These are phyloP conservation scores for Gelatoporia subvermispora DNA, from an alignment of 768 basidiomycete genomes.

Conservation along the genomic window DNA sequence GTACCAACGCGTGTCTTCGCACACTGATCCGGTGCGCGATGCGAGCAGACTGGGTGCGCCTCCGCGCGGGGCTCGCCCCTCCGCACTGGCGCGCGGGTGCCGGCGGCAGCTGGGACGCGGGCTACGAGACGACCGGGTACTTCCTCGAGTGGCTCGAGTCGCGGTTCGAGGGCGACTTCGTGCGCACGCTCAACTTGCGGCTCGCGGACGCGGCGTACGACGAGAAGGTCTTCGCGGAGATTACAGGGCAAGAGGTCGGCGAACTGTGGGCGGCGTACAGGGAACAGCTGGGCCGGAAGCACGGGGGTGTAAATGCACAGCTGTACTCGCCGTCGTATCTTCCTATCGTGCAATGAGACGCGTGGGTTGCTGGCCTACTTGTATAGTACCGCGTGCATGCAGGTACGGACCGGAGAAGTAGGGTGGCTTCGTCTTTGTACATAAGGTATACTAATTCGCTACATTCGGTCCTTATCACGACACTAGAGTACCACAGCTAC, in stretches of 20 bases:
- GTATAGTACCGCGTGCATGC: too few species aligned
- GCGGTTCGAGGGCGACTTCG: constrained; percentile 45
- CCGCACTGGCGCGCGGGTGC: constrained; percentile 62
- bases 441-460: constrained; percentile 9
- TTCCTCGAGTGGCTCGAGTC: constrained; percentile 68
- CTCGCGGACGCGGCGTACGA: constrained; percentile 49
- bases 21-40: too few species aligned
- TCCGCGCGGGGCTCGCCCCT: constrained; percentile 51
- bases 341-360: too few species aligned
- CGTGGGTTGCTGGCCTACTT: too few species aligned
- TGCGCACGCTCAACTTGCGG: constrained; percentile 52
- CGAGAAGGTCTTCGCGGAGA: constrained; percentile 44
- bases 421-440: background rate
- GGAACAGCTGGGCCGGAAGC: constrained; percentile 26
- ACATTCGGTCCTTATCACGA: background rate
- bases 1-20: too few species aligned
- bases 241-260: constrained; percentile 47
- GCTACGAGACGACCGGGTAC: constrained; percentile 70
- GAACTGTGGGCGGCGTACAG: constrained; percentile 60
- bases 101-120: constrained; percentile 63
- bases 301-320: background rate
- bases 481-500: too few species aligned
- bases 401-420: too few species aligned
- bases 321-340: background rate
- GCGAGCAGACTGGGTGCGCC: constrained; percentile 62